Evolutionary conservation across 169 alveolate genomes (phyloP).

Genomic region (Eimeria praecox): DNA sequence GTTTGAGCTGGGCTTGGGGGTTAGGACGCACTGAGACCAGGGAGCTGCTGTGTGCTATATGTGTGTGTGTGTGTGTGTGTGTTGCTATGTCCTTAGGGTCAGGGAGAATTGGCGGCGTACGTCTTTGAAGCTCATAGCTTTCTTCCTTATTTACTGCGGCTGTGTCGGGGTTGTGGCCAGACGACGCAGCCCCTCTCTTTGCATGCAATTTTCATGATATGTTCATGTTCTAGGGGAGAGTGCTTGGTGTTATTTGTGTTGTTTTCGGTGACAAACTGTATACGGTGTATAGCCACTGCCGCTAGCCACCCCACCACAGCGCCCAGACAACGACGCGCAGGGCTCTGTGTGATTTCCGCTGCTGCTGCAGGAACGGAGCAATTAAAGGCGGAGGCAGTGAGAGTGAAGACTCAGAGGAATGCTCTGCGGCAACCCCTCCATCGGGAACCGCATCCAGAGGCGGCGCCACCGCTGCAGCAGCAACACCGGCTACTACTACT

Average conservation of each 20-base stretch:
- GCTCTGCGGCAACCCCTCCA: neutral
- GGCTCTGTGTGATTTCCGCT: neutral
- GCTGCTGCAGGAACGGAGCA: constrained; percentile 45
- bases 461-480: constrained; percentile 25
- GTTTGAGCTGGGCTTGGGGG: neutral
- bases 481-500: constrained; percentile 10
- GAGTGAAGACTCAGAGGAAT: constrained; percentile 33
- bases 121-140: neutral
- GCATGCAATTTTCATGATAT: neutral
- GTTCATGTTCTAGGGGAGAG: neutral
- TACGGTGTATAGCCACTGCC: neutral
- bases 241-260: neutral
- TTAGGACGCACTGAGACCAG: neutral
- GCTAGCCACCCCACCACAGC: neutral
- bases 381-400: constrained; percentile 26
- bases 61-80: too few species aligned
- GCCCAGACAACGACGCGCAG: too few species aligned
- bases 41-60: neutral
- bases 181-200: neutral
- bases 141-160: neutral
- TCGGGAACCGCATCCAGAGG: constrained; percentile 6
- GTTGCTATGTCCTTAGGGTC: neutral
- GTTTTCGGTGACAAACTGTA: neutral
- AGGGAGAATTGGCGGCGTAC: constrained; percentile 5
- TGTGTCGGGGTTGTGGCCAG: neutral